Base-by-base conservation (phyloP, 306 rosid species). In the Cicer bijugum region DNA sequence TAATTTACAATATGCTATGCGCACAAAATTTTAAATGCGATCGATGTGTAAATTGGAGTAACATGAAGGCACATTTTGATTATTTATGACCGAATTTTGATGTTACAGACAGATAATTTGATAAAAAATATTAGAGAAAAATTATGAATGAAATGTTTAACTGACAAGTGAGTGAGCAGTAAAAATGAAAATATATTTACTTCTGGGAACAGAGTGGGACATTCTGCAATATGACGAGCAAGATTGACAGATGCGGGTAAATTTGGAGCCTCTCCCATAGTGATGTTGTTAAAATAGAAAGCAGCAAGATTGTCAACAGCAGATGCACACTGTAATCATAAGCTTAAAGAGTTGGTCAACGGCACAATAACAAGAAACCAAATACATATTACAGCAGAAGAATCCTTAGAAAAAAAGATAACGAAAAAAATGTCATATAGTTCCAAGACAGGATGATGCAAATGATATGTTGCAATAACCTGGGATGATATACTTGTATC, bases 241-340 rank as follows among this genome's bases (percentile, higher is more conserved):
- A 95, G 92, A 81, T 88, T 95, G 61, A 88, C 79, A 0, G 97
- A 88, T 38, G 97, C 88, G 35, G 93, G 88, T 62, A 85, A 85
- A 80, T 89, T 87, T 20, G 91, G 97, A 63, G 89, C 91, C 89
- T 95, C 99, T 61, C 97, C 99, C 99, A 87, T 81, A 10, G 96
- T 86, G 67, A 91, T 87, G 83, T 91, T 95, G 88, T 90, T 95
- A 83, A 95, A 95, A 81, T 90, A 95, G 85, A 81, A 91, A 74
- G 96, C 95, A 80, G 96, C 99, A 92, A 95, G 65, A 79, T 88
- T 89, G 78, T 95, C 99, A 63, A 95, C 93, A 82, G 99, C 90
- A 40, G 99, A 95, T 47, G 99, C 99, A 85, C 97, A 95, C 99
- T 95, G 97, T 67, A 79, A 75, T 51, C 64, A 58, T 74, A 83